Base-by-base conservation (phyloP, 139 green algal species). In the Haematococcus sp. region DNA sequence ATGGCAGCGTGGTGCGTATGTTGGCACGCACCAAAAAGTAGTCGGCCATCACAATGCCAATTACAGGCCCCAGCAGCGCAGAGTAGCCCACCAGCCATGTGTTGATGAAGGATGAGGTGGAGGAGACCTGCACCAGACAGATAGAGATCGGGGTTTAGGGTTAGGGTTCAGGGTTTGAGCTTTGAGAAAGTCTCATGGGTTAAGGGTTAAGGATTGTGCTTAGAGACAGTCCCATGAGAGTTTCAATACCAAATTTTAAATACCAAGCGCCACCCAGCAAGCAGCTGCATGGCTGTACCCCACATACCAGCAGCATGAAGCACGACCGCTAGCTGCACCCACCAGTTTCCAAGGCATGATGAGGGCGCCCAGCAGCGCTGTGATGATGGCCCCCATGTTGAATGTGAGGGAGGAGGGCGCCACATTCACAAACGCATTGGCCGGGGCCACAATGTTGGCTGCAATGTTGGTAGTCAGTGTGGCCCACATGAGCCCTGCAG, bases 391-490 rank as follows among this genome's bases (percentile, higher is more conserved):
- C n/a, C 80, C 80, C 2, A 25, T 27, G 64, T 76, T 74, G 73
- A 94, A 94, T 3, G 69, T 77, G 52, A 94, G 56, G 23, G 25
- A 3, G 15, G 60, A 51, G 7, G 86, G 86, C 3, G 80, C 79
- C 25, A 88, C 32, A 55, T 93, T 93, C 61, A 92, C 81, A 55
- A 93, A 80, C 1, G 88, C 88, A 63, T 90, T 90, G 27, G 88
- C 88, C 16, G 90, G 90, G 0, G 85, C 90, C 22, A 96, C 91
- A 1, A 94, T 74, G 61, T 97, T 97, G 31, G 91, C 91, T 0
- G 91, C 91, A 54, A 96, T 92, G 81, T 96, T 96, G 64, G 91
- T 96, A 34, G 86, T 89, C 5, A 96, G 79, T 0, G 91, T 96
- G 3, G 91, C 90, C 44, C 90, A 81, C 51, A 89, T 74, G 0